phyloP scores from a whole-genome alignment of 2,329 filamentous ascomycete species.

The Xylariomycetidae sp. region DNA sequence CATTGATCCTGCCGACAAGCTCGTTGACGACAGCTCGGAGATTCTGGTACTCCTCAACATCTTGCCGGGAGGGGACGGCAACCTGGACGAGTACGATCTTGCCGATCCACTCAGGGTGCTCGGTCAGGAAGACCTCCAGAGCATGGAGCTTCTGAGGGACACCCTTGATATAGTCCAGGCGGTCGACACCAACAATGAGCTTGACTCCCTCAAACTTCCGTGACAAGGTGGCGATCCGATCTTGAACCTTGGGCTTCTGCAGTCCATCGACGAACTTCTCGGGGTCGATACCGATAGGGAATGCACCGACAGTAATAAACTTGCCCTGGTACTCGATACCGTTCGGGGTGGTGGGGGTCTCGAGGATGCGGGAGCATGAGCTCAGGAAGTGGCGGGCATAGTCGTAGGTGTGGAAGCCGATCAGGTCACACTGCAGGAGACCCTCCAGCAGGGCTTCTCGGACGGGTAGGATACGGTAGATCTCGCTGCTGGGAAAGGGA shows the following conservation, averaged over 20 bases:
- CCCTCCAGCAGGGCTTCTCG: conserved; percentile 82
- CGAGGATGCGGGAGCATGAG: conserved; percentile 90
- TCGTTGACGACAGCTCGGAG: conserved; percentile 93
- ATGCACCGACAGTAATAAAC: conserved; percentile 86
- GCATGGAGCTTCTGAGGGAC: conserved; percentile 97
- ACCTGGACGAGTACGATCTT: conserved; percentile 96
- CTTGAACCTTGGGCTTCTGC: conserved; percentile 77
- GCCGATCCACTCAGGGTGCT: conserved; percentile 96
- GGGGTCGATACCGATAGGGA: conserved; percentile 95
- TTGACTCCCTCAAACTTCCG: conserved; percentile 95
- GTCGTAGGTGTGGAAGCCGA: conserved; percentile 98
- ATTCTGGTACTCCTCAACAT: conserved; percentile 98
- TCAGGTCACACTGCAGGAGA: conserved; percentile 86
- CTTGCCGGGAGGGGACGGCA: conserved; percentile 87
- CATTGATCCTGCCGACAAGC: conserved; percentile 93
- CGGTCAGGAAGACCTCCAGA: conserved; percentile 91
- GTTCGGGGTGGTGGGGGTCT: conserved; percentile 77
- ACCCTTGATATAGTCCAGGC: conserved; percentile 97
- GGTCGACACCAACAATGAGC: conserved; percentile 93
- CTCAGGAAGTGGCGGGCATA: conserved; percentile 97
- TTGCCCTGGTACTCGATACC: conserved; percentile 87
- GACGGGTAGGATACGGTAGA: conserved; percentile 92
- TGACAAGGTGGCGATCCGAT: conserved; percentile 76
- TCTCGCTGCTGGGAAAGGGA: conserved; percentile 93
- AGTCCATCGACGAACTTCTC: conserved; percentile 92